phyloP scores from a whole-genome alignment of 306 rosid genomes.

The Citrullus mucosospermus region DNA sequence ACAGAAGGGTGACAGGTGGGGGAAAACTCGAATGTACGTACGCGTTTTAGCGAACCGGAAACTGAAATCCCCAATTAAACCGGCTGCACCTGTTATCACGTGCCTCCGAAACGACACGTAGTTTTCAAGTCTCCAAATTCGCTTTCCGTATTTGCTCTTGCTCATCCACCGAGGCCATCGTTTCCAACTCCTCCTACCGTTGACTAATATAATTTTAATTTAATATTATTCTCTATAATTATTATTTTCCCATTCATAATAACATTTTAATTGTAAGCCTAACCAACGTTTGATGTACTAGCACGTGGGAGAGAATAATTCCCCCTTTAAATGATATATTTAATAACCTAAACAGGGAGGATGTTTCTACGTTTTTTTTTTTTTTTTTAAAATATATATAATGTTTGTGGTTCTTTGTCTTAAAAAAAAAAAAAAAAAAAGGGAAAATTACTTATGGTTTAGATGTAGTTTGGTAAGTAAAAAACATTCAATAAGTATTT shows the following conservation, averaged over 20 bases:
- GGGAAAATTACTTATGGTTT: too few relatives aligned
- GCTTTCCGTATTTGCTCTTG: background rate
- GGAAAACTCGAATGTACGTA: background rate
- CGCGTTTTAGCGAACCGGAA: background rate
- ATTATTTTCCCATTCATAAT: background rate
- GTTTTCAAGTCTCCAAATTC: background rate
- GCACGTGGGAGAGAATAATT: background rate
- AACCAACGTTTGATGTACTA: background rate
- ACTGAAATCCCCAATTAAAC: background rate
- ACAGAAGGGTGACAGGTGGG: background rate
- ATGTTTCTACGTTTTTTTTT: background rate
- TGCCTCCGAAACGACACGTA: background rate
- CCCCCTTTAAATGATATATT: background rate
- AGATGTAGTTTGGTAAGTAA: too few relatives aligned
- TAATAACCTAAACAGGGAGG: background rate
- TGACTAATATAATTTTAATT: background rate
- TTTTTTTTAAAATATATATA: too few relatives aligned
- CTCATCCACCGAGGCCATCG: background rate
- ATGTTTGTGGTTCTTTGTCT: too few relatives aligned
- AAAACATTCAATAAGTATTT: too few relatives aligned
- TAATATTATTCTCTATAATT: background rate
- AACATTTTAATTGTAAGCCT: background rate
- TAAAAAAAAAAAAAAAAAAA: too few relatives aligned
- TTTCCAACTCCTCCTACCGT: background rate
- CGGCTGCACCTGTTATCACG: background rate